Base-by-base conservation (phyloP, 2,329 filamentous ascomycete genomes). In the Apiospora malaysiana region DNA sequence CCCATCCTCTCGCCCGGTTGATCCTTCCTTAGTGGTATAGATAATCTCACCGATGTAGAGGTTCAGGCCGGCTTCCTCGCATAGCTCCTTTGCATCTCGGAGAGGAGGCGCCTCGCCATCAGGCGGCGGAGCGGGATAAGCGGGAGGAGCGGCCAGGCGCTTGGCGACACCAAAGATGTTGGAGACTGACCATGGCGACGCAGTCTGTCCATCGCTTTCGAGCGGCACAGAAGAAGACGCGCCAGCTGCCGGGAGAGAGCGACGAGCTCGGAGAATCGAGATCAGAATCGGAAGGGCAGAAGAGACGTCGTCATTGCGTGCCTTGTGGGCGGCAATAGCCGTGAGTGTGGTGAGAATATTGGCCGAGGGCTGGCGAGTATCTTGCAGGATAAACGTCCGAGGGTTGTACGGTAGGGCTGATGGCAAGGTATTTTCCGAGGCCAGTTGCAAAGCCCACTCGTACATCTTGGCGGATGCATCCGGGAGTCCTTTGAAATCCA, bases 1-100 rank as follows among this genome's bases (percentile, higher is more conserved):
- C 0, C 94, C 95, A 72, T 92, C 91, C 67, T 93, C 90, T 68
- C 85, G 84, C 23, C 79, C 81, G 4, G 78, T 72, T 4, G 84
- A 82, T 25, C 66, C 59, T 23, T 87, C 5, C 88, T 65, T 66
- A 70, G 70, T 88, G 0, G 93, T 89, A 80, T 93, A 98, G 43
- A 98, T 87, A 68, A 98, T 97, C 83, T 98, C 95, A 71, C 95
- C 95, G 73, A 98, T 95, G 81, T 97, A 96, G 32, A 94, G 88
- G 85, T 94, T 94, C 18, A 98, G 83, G 0, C 90, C 94, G 2
- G 94, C 94, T 81, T 98, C 95, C 74, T 96, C 92, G 81, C 95
- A 98, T 47, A 88, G 87, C 74, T 93, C 90, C 40, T 87, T 84
- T 12, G 89, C 78, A 70, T 88, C 89, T 66, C 93, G 91, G 70